Base-by-base conservation (phyloP, 345 rosid genomes). In the Corchorus olitorius region DNA sequence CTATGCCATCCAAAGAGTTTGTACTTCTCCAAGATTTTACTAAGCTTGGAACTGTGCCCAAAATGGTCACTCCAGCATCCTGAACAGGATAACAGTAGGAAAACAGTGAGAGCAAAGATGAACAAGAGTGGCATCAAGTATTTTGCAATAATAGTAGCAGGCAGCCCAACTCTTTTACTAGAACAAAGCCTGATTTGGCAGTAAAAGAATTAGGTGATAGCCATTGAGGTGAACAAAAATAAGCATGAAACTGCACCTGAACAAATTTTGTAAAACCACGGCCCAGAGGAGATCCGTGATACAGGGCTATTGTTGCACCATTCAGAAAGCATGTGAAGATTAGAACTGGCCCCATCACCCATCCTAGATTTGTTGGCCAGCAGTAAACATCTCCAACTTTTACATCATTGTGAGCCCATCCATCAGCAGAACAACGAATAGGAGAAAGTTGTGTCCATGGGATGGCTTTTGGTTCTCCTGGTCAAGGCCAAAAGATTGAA, bases 401-500 rank as follows among this genome's bases (percentile, higher is more conserved):
- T 50, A 87, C 43, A 85, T 92, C 88, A 74, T 76, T 6, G 67
- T 95, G 89, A 73, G 87, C 89, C 96, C 94, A 93, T 53, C 73
- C 83, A 68, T 95, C 99, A 76, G 84, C 70, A 43, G 87, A 79
- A 73, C 91, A 81, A 65, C 96, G 90, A 67, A 93, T 87, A 11
- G 98, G 89, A 0, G 96, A 80, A 66, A 92, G 88, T 46, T 95
- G 98, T 13, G 99, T 93, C 99, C 98, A 95, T 0, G 88, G 89
- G 46, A 95, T 92, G 45, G 99, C 99, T 86, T 95, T 95, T n/a
- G 98, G 98, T 70, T 95, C 97, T 70, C 98, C 98, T 94, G 72
- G 64, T 37, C 60, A 19, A 78, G 20, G 75, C 4, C 80, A 75
- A 78, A 2, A 72, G 8, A 52, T 34, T 54, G 55, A 46, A 37